Evolutionary conservation across 2,329 filamentous ascomycete species (phyloP), one percentile per base, ranked within the genome.

Genomic region (Fusarium sp.): DNA sequence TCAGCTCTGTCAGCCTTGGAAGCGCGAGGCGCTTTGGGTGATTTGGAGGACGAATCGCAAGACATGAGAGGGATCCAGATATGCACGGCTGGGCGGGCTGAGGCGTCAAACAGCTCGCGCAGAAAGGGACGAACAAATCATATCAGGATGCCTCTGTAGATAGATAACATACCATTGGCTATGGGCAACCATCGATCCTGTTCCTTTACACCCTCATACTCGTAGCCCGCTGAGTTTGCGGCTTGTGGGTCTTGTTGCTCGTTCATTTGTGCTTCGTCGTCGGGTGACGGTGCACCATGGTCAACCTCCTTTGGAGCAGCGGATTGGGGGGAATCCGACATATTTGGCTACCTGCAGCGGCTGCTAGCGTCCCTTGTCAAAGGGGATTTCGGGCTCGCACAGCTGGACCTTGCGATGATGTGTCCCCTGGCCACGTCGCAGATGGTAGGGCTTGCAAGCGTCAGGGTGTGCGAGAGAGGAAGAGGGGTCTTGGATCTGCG

Each of bases 171-270:
- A 99, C 96, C 96, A 95, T 99, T 99, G 87, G 96, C 96, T 90
- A 99, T 99, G 83, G 96, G 96, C 84, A 99, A 90, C 96, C 96
- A 99, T 89, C 96, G 90, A 86, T 99, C 96, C 86, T 99, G 96
- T 86, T 99, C 96, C 89, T 98, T 98, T 85, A 98, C 96, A 55
- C 82, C 82, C 87, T 98, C 96, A 84, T 98, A 98, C 87, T 98
- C 96, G 83, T 94, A 94, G 85, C 87, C 91, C 66, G 79, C 74
- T 85, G 93, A 89, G 83, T 90, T 92, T 84, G 89, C 89, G 83
- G 89, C 88, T 87, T 94, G 92, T 91, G 90, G 89, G 87, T 94
- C 92, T 85, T 92, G 90, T 86, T 89, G 87, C 84, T 95, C 93
- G 87, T 97, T 95, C 94, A 97, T 97, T 90, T 93, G 92, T 89